Conservation (phyloP, 129 eudicot species). For the Rutidosis leptorrhynchoides region DNA sequence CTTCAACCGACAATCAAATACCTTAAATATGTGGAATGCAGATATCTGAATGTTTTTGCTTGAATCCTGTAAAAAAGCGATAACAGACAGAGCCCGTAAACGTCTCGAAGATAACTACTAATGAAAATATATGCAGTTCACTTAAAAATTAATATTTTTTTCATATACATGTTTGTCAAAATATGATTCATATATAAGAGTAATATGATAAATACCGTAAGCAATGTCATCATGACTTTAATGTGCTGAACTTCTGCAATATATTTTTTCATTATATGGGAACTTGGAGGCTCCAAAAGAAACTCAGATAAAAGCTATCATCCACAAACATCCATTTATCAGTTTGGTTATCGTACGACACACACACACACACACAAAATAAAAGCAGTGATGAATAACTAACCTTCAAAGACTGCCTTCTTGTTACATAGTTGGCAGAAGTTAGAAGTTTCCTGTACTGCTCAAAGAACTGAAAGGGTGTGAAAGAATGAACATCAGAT, state of each 20-base stretch:
- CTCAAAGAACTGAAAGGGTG: constrained; percentile 76
- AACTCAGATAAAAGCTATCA: constrained; percentile 86
- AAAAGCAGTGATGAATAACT: constrained; percentile 20
- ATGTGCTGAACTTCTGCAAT: constrained; percentile 82
- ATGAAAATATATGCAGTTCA: constrained; percentile 9
- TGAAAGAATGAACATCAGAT: constrained; percentile 18
- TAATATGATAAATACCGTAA: constrained; percentile 49
- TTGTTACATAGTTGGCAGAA: constrained; percentile 83
- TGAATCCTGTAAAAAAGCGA: constrained; percentile 59
- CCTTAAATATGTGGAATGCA: constrained; percentile 98
- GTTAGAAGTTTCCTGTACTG: constrained; percentile 75
- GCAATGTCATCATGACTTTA: constrained; percentile 89
- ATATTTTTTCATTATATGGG: constrained; percentile 84
- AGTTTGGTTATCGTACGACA: constrained; percentile 22
- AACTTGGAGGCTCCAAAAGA: constrained; percentile 91
- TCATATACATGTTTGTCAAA: neutral
- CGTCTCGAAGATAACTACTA: constrained; percentile 11
- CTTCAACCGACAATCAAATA: constrained; percentile 10
- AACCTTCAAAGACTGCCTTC: constrained; percentile 98
- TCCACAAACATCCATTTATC: constrained; percentile 27
- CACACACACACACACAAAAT: neutral
- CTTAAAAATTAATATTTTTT: neutral
- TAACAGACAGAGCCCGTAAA: constrained; percentile 20
- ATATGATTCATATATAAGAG: neutral
- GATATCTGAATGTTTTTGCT: constrained; percentile 97